These are phyloP conservation scores for Didymellaceae sp. DNA, from an alignment of 2,329 filamentous ascomycete species.

Conservation along the genomic window DNA sequence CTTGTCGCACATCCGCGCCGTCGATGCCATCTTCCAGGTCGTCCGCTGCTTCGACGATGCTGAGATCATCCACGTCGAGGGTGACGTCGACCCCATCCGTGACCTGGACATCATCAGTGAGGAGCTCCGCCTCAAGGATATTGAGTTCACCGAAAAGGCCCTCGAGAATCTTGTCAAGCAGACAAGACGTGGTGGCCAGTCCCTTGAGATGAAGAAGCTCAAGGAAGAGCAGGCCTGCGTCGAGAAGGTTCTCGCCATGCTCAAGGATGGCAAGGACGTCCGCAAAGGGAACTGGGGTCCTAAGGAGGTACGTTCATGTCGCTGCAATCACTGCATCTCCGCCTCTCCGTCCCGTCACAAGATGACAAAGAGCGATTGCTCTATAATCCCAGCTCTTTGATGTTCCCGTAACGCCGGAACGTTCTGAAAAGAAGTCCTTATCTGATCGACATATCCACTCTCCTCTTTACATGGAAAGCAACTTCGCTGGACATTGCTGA, in stretches of 20 bases:
- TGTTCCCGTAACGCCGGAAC: constrained; percentile 80
- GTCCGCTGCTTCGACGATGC: constrained; percentile 98
- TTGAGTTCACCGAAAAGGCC: constrained; percentile 97
- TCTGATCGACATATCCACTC: constrained; percentile 62
- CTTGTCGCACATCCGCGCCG: constrained; percentile 96
- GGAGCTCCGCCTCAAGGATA: constrained; percentile 96
- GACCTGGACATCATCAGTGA: constrained; percentile 97
- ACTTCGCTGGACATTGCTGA: constrained; percentile 33
- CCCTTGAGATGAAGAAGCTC: constrained; percentile 96
- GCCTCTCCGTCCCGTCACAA: constrained; percentile 58
- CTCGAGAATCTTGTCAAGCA: constrained; percentile 92
- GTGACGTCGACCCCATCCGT: constrained; percentile 92
- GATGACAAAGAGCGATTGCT: constrained; percentile 99
- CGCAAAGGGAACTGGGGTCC: constrained; percentile 87
- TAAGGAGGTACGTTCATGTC: constrained; percentile 80
- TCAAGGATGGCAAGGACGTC: constrained; percentile 91
- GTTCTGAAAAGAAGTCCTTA: constrained; percentile 84
- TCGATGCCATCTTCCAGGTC: constrained; percentile 97
- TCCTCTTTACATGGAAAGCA: constrained; percentile 9
- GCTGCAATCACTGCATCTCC: too few species aligned
- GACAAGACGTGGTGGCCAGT: constrained; percentile 91
- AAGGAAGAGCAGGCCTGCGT: constrained; percentile 93
- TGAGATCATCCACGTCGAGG: constrained; percentile 99
- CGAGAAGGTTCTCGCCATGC: constrained; percentile 82
- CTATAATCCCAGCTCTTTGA: constrained; percentile 99